A percentile compares a stretch with the other conserved stretches of the same genome.
phyloP scores from a whole-genome alignment of 2,329 filamentous ascomycete species.

The Chalara sp. region DNA sequence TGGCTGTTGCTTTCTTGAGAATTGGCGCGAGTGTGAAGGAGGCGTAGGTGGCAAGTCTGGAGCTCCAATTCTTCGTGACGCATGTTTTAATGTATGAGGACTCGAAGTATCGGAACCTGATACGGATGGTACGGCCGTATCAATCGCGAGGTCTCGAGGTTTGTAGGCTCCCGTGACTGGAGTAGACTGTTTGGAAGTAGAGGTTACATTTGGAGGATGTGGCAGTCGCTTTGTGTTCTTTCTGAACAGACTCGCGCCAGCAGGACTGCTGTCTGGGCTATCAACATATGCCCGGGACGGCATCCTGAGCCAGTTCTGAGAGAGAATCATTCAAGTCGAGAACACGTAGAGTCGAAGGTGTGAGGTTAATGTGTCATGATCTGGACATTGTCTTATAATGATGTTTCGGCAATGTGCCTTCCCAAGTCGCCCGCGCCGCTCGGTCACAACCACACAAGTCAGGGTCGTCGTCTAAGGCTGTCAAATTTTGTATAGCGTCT shows the following conservation, averaged over 20 bases:
- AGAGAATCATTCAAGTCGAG: slow-evolving; percentile 26
- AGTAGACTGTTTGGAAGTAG: slow-evolving; percentile 11
- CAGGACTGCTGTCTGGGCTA: slow-evolving; percentile 19
- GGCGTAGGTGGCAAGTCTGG: slow-evolving; percentile 56
- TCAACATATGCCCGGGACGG: slow-evolving; percentile 21
- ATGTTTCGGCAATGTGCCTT: background rate
- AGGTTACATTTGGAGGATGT: slow-evolving; percentile 22
- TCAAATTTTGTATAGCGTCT: too few species aligned
- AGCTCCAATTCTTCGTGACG: slow-evolving; percentile 21
- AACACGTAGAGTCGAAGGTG: slow-evolving; percentile 1
- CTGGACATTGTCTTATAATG: slow-evolving; percentile 5
- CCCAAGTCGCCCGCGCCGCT: too few species aligned
- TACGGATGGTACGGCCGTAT: slow-evolving; percentile 18
- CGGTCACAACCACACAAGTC: too few species aligned
- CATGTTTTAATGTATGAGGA: slow-evolving; percentile 25
- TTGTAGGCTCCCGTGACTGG: slow-evolving; percentile 10
- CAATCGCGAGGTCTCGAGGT: slow-evolving; percentile 18
- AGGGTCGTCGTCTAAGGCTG: too few species aligned
- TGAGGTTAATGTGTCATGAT: slow-evolving; percentile 8
- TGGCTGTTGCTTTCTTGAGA: slow-evolving; percentile 37
- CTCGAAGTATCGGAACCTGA: slow-evolving; percentile 24
- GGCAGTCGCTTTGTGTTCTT: slow-evolving; percentile 27
- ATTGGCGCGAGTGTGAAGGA: slow-evolving; percentile 51
- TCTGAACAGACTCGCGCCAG: slow-evolving; percentile 20
- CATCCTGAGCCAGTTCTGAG: slow-evolving; percentile 29